Percentiles rank a stretch among this genome's conserved stretches.
phyloP scores from a whole-genome alignment of 768 basidiomycete genomes.

The Podaxis sp. region DNA sequence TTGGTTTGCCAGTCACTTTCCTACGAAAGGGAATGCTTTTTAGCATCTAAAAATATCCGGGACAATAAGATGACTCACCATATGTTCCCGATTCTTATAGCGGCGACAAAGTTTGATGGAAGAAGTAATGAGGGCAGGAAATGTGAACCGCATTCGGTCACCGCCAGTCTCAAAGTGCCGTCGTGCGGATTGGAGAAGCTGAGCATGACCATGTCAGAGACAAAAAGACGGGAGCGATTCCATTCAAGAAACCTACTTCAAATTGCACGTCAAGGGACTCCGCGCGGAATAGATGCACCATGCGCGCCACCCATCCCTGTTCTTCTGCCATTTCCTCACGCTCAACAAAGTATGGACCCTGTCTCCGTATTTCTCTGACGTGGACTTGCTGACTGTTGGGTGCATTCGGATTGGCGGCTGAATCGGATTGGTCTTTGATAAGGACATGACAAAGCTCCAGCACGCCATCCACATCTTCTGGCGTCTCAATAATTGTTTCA shows the following conservation, averaged over 20 bases:
- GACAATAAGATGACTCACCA: slow-evolving; percentile 39
- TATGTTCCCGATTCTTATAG: slow-evolving; percentile 80
- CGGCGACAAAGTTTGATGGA: slow-evolving; percentile 90
- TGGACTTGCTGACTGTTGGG: slow-evolving; percentile 34
- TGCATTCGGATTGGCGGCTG: slow-evolving; percentile 23
- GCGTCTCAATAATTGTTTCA: slow-evolving; percentile 90
- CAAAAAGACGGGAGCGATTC: background rate
- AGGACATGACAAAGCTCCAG: slow-evolving; percentile 91
- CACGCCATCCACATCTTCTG: slow-evolving; percentile 93
- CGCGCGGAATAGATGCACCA: slow-evolving; percentile 93
- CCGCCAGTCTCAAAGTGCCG: slow-evolving; percentile 89
- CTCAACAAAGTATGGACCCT: slow-evolving; percentile 64
- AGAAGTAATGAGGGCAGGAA: slow-evolving; percentile 93
- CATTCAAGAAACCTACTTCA: slow-evolving; percentile 55
- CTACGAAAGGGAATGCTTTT: slow-evolving; percentile 36
- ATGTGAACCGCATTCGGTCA: slow-evolving; percentile 94
- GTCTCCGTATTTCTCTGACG: slow-evolving; percentile 49
- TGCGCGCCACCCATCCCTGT: slow-evolving; percentile 97
- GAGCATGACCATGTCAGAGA: slow-evolving; percentile 3
- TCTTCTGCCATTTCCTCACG: slow-evolving; percentile 95
- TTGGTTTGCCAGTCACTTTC: slow-evolving; percentile 86
- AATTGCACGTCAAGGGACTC: slow-evolving; percentile 89
- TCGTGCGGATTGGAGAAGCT: slow-evolving; percentile 91
- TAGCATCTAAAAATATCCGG: background rate
- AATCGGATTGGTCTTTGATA: slow-evolving; percentile 81